phyloP scores from a whole-genome alignment of 495 filamentous ascomycete genomes.

The Pseudomonodictys pantanalensis region DNA sequence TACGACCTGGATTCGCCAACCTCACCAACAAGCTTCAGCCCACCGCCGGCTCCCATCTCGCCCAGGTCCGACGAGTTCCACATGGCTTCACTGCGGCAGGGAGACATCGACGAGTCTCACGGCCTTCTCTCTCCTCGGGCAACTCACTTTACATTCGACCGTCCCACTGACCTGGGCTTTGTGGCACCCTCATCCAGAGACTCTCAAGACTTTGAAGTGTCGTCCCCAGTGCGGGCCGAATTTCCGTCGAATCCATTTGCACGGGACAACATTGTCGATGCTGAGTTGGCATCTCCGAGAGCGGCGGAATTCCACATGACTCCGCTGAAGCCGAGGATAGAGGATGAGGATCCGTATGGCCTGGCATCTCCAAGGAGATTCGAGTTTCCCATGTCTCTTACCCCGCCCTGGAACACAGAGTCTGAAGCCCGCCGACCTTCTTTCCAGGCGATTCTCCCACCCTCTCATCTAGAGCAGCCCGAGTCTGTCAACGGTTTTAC shows the following conservation, averaged over 20 bases:
- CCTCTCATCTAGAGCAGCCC: constrained; percentile 22
- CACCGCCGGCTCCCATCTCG: constrained; percentile 4
- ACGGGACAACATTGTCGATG: background rate
- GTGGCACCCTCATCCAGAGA: background rate
- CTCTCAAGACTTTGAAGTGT: constrained; percentile 7
- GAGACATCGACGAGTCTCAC: constrained; percentile 30
- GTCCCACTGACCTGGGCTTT: no score
- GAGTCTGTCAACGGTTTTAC: constrained; percentile 26
- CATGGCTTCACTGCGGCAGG: constrained; percentile 34
- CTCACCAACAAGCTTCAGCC: background rate
- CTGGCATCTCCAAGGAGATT: constrained; percentile 27
- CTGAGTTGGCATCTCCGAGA: constrained; percentile 20
- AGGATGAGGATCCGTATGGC: constrained; percentile 26
- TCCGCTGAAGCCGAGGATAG: constrained; percentile 21
- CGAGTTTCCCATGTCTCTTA: constrained; percentile 15
- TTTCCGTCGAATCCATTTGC: constrained; percentile 25
- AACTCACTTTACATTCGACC: no score
- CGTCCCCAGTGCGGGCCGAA: constrained; percentile 19
- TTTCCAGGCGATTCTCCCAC: constrained; percentile 29
- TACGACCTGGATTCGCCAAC: background rate
- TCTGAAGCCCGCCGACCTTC: constrained; percentile 25
- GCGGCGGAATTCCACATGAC: constrained; percentile 35
- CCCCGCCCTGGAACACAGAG: constrained; percentile 8
- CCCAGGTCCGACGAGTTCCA: constrained; percentile 38
- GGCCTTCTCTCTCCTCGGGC: constrained; percentile 38